Conservation (phyloP, 2,329 filamentous ascomycete genomes). For the Beauveria pseudobassiana region DNA sequence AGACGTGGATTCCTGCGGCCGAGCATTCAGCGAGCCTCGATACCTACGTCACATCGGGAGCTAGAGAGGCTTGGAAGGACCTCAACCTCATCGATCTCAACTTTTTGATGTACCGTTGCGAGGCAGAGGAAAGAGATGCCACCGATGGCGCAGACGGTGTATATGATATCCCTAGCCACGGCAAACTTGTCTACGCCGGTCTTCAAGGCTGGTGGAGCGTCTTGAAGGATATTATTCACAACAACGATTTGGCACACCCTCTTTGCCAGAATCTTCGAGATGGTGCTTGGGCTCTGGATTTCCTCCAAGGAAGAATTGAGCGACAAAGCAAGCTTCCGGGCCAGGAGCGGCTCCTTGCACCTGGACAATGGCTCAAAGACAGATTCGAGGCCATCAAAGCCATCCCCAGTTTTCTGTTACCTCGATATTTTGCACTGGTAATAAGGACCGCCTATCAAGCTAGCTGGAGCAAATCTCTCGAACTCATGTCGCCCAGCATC, state of each 20-base stretch:
- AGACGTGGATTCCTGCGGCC: conserved; percentile 87
- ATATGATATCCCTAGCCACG: conserved; percentile 78
- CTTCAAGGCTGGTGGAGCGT: conserved; percentile 99
- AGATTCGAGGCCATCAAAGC: conserved; percentile 79
- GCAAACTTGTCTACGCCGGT: conserved; percentile 84
- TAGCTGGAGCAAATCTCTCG: conserved; percentile 68
- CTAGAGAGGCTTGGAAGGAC: conserved; percentile 67
- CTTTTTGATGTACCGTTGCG: conserved; percentile 83
- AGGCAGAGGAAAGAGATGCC: conserved; percentile 75
- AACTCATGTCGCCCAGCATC: conserved; percentile 71
- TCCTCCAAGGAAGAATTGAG: conserved; percentile 71
- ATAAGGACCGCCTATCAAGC: conserved; percentile 83
- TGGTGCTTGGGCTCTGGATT: conserved; percentile 89
- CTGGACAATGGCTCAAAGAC: conserved; percentile 71
- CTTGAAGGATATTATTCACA: conserved; percentile 71
- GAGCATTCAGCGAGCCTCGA: conserved; percentile 81
- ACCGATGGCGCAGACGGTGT: conserved; percentile 77
- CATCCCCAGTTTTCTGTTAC: conserved; percentile 82
- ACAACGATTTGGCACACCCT: conserved; percentile 89
- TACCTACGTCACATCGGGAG: conserved; percentile 76
- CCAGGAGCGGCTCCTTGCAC: conserved; percentile 55
- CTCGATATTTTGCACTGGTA: conserved; percentile 86
- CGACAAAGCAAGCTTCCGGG: conserved; percentile 57
- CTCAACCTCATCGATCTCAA: conserved; percentile 80
- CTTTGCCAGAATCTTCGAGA: conserved; percentile 88